Evolutionary conservation across 192 early-diverging fungal species (phyloP), one percentile per base, ranked within the genome.

Genomic region (Umbelopsis ramanniana): DNA sequence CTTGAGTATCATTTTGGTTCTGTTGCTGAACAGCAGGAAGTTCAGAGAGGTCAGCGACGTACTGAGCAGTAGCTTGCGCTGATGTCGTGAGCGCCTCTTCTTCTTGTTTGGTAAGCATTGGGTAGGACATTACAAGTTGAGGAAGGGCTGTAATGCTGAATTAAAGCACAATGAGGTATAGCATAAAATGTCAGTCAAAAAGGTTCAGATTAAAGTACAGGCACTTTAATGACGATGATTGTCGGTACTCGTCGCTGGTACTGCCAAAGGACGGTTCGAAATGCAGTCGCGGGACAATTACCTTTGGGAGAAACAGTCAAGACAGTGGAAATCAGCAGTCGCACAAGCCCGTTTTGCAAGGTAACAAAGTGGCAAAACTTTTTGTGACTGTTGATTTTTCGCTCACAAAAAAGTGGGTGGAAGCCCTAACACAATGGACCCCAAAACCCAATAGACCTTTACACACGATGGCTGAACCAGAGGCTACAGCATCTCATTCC

Each of bases 261-360:
- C 11, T 26, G 53, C 26, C 53, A 54, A 22, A 54, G n/a, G 22
- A 26, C 22, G 22, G 14, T 12, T 24, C 4, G 26, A 63, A 35
- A 37, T 63, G 57, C 11, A 37, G 33, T 60, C 17, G 57, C 57
- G 57, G 57, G 26, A 43, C 10, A 63, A 12, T 63, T 63, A 37
- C 57, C 33, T 63, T 35, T 29, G 33, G 40, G 40, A 43, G 40
- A 43, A 43, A 43, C 40, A 60, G 57, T 19, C 29, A 37, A 63
- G 57, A 29, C 57, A 63, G 26, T n/a, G 48, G 33, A 63, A 63
- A 63, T 26, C 57, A 63, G 57, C 57, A 63, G 57, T 63, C 57
- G 57, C 57, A 63, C 57, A 63, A 35, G 48, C 48, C 33, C 57
- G 33, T 63, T 38, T 17, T 43, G 6, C 8, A 37, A 35, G 29